These are phyloP conservation scores for Lactifluus hygrophoroides DNA, from an alignment of 768 basidiomycete genomes.

Conservation along the genomic window DNA sequence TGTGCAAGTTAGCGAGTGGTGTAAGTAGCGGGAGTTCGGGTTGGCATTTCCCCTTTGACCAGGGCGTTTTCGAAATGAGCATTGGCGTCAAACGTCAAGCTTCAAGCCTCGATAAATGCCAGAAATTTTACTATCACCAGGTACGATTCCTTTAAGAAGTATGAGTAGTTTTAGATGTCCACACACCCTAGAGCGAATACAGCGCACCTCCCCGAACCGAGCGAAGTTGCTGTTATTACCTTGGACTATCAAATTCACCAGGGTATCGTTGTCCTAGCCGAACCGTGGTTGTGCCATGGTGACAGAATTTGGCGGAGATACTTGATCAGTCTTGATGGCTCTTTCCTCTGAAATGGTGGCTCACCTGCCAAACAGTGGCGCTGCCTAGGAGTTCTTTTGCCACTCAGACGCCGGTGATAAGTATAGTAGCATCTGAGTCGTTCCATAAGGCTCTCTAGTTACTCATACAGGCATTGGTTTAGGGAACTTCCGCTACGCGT, in stretches of 20 bases:
- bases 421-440: background rate
- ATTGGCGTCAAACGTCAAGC: no score
- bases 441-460: background rate
- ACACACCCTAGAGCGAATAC: background rate
- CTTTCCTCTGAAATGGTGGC: background rate
- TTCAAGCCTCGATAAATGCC: no score
- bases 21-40: no score
- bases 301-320: background rate
- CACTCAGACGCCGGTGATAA: conserved; percentile 1
- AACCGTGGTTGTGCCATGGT: background rate
- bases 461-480: background rate
- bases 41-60: background rate
- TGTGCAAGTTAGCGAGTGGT: no score
- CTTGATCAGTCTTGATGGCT: background rate
- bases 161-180: no score
- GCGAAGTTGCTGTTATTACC: background rate
- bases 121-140: background rate
- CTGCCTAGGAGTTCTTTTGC: background rate
- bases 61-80: background rate
- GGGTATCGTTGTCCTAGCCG: no score
- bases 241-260: background rate
- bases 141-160: no score
- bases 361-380: background rate
- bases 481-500: background rate
- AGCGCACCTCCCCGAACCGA: background rate